These are phyloP conservation scores for Fusarium hostae DNA, from an alignment of 2,329 filamentous ascomycete species.

Conservation along the genomic window DNA sequence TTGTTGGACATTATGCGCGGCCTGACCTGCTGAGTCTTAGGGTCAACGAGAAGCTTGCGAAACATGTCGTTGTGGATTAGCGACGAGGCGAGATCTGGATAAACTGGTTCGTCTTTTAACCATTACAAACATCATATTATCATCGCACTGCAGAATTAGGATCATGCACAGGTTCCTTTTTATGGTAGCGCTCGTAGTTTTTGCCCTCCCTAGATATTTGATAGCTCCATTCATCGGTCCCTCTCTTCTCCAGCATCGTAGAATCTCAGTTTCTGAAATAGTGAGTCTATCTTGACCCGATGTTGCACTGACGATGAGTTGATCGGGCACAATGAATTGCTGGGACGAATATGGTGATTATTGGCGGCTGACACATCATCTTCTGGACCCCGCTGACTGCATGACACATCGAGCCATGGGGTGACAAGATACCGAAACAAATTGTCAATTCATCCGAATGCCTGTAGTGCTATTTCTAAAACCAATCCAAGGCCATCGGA, in stretches of 20 bases:
- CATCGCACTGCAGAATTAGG: accelerated
- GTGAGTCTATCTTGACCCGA: no score
- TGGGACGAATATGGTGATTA: not conserved
- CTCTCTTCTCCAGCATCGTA: no score
- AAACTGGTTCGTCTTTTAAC: accelerated
- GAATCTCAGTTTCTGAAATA: no score
- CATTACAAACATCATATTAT: accelerated
- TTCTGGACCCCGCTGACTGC: not conserved
- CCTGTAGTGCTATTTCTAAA: no score
- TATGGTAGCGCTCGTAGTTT: not conserved
- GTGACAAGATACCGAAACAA: not conserved
- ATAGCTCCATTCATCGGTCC: no score
- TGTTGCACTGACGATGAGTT: no score
- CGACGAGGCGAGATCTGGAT: accelerated
- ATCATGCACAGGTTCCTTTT: not conserved
- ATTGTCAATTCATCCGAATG: no score
- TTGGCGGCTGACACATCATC: not conserved
- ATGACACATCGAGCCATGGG: not conserved
- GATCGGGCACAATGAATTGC: accelerated
- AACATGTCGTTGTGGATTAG: not conserved
- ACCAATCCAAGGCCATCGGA: not conserved
- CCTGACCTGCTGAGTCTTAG: not conserved
- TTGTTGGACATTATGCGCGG: not conserved
- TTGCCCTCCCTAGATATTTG: not conserved
- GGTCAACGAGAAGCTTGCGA: not conserved